Conservation (phyloP, 257 asterid genomes). For the Nicotiana otophora region DNA sequence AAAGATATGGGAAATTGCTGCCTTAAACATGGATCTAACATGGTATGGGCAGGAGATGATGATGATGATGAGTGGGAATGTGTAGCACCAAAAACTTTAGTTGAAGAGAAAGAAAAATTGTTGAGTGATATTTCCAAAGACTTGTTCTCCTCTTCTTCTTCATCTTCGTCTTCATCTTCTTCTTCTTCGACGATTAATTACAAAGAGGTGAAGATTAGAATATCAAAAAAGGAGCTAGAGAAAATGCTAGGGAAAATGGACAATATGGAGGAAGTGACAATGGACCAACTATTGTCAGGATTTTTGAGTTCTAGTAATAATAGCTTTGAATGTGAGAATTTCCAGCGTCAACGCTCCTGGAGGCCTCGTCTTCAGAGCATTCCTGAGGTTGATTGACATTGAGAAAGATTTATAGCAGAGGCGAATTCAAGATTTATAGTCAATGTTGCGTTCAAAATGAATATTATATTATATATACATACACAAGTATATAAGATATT, state of each 20-base stretch:
- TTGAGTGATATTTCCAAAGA: background rate
- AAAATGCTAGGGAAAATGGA: slow-evolving; percentile 4
- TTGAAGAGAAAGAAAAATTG: background rate
- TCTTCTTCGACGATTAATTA: background rate
- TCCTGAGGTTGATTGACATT: background rate
- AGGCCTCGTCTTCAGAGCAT: slow-evolving; percentile 17
- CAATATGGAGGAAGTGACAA: background rate
- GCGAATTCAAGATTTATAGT: background rate
- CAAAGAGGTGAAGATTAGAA: slow-evolving; percentile 7
- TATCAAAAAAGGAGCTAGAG: slow-evolving; percentile 1
- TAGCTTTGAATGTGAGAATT: background rate
- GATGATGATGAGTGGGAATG: slow-evolving; percentile 11
- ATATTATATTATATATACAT: background rate
- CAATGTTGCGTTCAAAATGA: background rate
- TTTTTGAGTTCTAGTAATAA: background rate
- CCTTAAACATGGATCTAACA: background rate
- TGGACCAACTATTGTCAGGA: slow-evolving; percentile 9
- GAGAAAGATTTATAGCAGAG: background rate
- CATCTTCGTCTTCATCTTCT: background rate
- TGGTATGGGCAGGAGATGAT: background rate
- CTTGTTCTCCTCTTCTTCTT: background rate
- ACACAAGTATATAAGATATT: background rate
- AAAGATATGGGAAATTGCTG: slow-evolving; percentile 8
- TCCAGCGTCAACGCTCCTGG: slow-evolving; percentile 11
- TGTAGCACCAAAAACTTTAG: background rate